phyloP scores from a whole-genome alignment of 352 stramenopile genomes.

The Paralagenidium karlingii region DNA sequence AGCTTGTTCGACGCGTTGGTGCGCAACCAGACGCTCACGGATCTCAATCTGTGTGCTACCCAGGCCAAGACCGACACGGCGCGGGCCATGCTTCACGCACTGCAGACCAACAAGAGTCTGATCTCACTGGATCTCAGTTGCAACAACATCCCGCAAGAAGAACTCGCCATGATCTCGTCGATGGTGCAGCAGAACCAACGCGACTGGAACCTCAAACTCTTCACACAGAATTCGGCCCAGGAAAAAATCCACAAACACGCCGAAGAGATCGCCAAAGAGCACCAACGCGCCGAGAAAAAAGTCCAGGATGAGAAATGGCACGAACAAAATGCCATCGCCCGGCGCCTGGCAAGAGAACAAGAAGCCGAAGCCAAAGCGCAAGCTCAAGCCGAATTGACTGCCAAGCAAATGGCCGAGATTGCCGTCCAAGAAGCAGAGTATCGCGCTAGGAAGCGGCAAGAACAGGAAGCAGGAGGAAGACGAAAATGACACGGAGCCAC shows the following conservation, averaged over 20 bases:
- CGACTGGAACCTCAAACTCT: too few relatives aligned
- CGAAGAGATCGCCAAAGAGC: conserved; percentile 15
- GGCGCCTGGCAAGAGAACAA: too few relatives aligned
- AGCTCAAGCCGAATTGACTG: too few relatives aligned
- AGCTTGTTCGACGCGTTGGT: conserved; percentile 24
- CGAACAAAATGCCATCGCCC: conserved; percentile 1
- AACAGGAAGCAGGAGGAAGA: conserved; percentile 26
- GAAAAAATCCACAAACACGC: conserved; percentile 15
- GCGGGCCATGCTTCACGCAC: conserved; percentile 18
- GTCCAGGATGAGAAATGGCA: conserved; percentile 1
- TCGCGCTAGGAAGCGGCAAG: too few relatives aligned
- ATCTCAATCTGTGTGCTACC: conserved; percentile 47
- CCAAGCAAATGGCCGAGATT: too few relatives aligned
- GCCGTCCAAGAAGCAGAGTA: too few relatives aligned
- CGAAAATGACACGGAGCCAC: conserved; percentile 36
- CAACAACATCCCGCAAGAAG: conserved; percentile 28
- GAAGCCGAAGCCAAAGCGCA: too few relatives aligned
- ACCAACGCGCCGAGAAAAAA: conserved; percentile 7
- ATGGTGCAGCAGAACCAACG: conserved; percentile 31
- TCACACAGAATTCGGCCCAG: too few relatives aligned
- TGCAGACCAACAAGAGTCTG: conserved; percentile 33
- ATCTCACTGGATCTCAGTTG: conserved; percentile 33
- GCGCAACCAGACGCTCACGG: conserved; percentile 21
- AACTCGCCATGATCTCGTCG: conserved; percentile 26
- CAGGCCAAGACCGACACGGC: conserved; percentile 37